A percentile compares a stretch with the other conserved stretches of the same genome.
Evolutionary conservation across 164 flowering plant genomes (phyloP).

Genomic region (Umbellularia californica): DNA sequence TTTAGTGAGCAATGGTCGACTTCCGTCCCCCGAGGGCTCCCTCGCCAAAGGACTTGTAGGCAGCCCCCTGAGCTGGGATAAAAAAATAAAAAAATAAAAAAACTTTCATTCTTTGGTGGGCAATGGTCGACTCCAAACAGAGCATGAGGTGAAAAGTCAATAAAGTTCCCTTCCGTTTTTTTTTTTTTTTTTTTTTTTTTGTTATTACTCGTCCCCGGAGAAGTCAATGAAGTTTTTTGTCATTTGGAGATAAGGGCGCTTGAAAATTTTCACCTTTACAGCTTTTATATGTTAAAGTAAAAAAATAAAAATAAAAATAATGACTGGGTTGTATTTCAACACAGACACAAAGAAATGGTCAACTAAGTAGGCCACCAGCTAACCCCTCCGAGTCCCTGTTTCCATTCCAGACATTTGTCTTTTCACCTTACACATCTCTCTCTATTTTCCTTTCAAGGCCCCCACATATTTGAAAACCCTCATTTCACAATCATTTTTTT

Average conservation of each 20-base stretch:
- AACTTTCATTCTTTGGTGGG: not conserved
- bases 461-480: conserved; percentile 15
- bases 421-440: conserved; percentile 1
- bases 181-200: not conserved
- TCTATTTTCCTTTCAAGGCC: not conserved
- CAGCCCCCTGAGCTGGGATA: too few relatives aligned
- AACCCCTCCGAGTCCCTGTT: not conserved
- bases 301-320: not conserved
- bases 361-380: conserved; percentile 24
- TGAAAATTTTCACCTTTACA: not conserved
- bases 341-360: conserved; percentile 21
- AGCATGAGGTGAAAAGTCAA: conserved; percentile 3
- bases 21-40: too few relatives aligned
- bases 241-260: not conserved
- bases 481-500: not conserved
- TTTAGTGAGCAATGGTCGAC: too few relatives aligned
- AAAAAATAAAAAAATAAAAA: too few relatives aligned
- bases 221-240: not conserved
- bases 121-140: too few relatives aligned
- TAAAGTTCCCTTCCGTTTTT: not conserved
- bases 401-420: not conserved
- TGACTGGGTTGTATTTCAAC: not conserved
- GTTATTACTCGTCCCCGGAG: not conserved
- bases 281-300: not conserved
- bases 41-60: too few relatives aligned